These are phyloP conservation scores for Gossypium rotundifolium DNA, from an alignment of 345 rosid species.

Conservation along the genomic window DNA sequence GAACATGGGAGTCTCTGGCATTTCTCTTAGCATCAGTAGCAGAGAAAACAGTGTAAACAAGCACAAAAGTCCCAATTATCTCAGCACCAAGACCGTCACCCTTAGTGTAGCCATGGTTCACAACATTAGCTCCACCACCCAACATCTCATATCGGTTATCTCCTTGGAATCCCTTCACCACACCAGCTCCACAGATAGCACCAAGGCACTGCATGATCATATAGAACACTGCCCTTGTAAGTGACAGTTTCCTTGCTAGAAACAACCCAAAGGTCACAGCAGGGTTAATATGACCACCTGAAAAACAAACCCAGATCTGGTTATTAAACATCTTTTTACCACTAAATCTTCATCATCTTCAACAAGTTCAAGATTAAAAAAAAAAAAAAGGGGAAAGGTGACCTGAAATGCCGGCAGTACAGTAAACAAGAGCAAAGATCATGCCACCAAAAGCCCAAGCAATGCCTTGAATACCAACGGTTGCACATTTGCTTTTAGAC, in stretches of 20 bases:
- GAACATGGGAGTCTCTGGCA: conserved; percentile 77
- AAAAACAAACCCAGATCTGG: conserved; percentile 13
- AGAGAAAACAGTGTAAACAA: conserved; percentile 69
- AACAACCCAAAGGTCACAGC: conserved; percentile 64
- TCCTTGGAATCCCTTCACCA: conserved; percentile 51
- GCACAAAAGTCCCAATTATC: conserved; percentile 61
- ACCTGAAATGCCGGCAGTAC: conserved; percentile 78
- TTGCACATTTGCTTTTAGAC: conserved; percentile 29
- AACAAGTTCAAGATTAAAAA: no score
- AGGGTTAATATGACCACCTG: conserved; percentile 76
- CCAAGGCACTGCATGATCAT: conserved; percentile 66
- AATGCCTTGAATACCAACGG: conserved; percentile 69
- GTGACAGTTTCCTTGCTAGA: conserved; percentile 63
- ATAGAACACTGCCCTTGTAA: conserved; percentile 58
- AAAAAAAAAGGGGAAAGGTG: not conserved
- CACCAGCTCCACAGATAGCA: conserved; percentile 73
- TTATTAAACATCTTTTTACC: not conserved
- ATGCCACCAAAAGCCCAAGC: conserved; percentile 83
- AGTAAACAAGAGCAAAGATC: conserved; percentile 79
- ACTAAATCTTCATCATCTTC: not conserved
- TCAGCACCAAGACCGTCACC: conserved; percentile 74
- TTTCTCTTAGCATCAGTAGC: conserved; percentile 76
- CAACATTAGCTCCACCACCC: conserved; percentile 62
- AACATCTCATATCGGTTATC: conserved; percentile 13
- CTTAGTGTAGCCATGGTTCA: conserved; percentile 52